Percentiles rank a stretch among this genome's conserved stretches.
These are phyloP conservation scores for Epichloe elymi DNA, from an alignment of 2,329 filamentous ascomycete genomes.

Conservation along the genomic window DNA sequence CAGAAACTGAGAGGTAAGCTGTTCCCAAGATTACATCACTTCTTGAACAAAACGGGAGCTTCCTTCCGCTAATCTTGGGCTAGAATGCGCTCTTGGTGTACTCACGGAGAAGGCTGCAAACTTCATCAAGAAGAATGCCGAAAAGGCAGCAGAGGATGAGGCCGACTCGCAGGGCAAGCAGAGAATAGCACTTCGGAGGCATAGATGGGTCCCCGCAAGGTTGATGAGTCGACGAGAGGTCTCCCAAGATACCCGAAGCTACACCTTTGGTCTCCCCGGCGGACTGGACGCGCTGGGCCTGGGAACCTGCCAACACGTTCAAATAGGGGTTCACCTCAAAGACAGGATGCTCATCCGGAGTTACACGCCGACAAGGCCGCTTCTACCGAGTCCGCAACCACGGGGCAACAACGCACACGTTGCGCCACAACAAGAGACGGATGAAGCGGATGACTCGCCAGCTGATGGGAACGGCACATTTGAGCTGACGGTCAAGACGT, in stretches of 20 bases:
- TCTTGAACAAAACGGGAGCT: not conserved
- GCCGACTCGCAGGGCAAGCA: constrained; percentile 10
- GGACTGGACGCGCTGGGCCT: constrained; percentile 29
- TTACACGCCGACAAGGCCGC: constrained; percentile 36
- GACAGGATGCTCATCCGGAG: constrained; percentile 36
- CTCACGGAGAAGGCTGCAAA: constrained; percentile 35
- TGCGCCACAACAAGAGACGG: not conserved
- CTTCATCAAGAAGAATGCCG: constrained; percentile 31
- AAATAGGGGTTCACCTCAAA: constrained; percentile 37
- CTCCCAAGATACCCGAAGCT: constrained; percentile 25
- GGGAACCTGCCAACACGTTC: constrained; percentile 37
- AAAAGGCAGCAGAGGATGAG: constrained; percentile 25
- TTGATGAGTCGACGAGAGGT: constrained; percentile 24
- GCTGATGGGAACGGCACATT: constrained; percentile 30
- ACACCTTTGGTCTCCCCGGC: constrained; percentile 32
- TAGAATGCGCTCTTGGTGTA: constrained; percentile 35
- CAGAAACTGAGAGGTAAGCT: constrained; percentile 30
- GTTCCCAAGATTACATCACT: not conserved
- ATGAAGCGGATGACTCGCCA: not conserved
- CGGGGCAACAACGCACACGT: not conserved
- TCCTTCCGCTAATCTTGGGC: not conserved
- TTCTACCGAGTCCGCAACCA: constrained; percentile 15
- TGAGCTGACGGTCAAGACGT: constrained; percentile 37
- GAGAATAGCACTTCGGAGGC: constrained; percentile 26
- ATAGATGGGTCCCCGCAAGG: constrained; percentile 33